phyloP scores from a whole-genome alignment of 805 yeast species.

The Candida corydali region DNA sequence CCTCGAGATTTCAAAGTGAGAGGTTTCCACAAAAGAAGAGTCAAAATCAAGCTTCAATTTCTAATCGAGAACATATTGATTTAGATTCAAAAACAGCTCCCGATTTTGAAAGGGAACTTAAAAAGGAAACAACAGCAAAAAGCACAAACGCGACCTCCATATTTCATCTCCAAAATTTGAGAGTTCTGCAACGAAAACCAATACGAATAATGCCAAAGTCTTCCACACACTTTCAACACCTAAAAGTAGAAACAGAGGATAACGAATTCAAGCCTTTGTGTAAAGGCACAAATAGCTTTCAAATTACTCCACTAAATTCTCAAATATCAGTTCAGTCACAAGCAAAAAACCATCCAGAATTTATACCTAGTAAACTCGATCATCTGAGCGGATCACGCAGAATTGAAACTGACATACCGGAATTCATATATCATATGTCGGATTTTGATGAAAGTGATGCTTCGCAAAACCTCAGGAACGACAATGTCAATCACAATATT shows the following conservation, averaged over 20 bases:
- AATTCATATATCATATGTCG: slow-evolving; percentile 17
- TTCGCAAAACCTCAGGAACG: no score
- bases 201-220: slow-evolving; percentile 8
- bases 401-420: slow-evolving; percentile 10
- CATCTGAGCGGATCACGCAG: no score
- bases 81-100: no score
- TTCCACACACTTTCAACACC: slow-evolving; percentile 9
- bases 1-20: background rate
- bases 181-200: background rate
- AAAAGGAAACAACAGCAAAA: background rate
- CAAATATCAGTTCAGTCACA: slow-evolving; percentile 1
- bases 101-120: no score
- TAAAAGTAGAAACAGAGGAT: background rate
- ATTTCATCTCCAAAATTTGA: background rate
- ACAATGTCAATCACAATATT: no score
- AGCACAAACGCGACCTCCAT: no score
- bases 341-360: no score
- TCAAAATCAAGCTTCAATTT: background rate
- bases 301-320: background rate
- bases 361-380: no score
- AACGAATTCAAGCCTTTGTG: background rate
- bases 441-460: slow-evolving; percentile 18
- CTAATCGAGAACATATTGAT: no score
- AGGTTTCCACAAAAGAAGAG: no score
- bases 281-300: background rate